phyloP scores from a whole-genome alignment of 345 rosid genomes.

The Hibiscus syriacus region DNA sequence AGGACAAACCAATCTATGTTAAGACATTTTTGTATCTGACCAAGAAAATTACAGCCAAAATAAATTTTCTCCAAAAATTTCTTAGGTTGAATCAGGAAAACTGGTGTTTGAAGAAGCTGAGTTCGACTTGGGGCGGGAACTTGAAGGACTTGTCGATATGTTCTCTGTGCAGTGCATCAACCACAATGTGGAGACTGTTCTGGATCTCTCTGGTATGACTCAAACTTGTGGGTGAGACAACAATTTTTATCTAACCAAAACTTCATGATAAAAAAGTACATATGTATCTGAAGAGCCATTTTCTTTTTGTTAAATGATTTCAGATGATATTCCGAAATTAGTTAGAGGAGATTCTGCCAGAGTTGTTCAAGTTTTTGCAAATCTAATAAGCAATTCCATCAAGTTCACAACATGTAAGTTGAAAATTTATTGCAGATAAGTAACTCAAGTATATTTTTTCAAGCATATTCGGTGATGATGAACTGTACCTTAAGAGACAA shows the following conservation, averaged over 20 bases:
- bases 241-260: no score
- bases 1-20: not conserved
- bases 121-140: constrained; percentile 83
- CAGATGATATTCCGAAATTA: no score
- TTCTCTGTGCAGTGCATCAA: constrained; percentile 93
- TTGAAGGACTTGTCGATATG: constrained; percentile 95
- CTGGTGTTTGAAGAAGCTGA: constrained; percentile 90
- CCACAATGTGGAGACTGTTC: constrained; percentile 85
- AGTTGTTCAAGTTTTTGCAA: no score
- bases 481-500: not conserved
- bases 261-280: no score
- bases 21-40: no score
- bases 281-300: no score
- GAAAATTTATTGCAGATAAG: no score
- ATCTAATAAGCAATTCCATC: constrained; percentile 76
- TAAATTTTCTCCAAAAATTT: not conserved
- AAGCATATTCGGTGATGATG: not conserved
- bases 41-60: no score
- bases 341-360: constrained; percentile 15
- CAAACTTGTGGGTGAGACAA: not conserved
- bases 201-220: constrained; percentile 79
- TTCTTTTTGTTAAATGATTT: no score
- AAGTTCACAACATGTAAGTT: constrained; percentile 87
- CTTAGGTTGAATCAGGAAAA: constrained; percentile 94
- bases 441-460: no score